Evolutionary conservation across 164 flowering plant species (phyloP).

Genomic region (Malania oleifera): DNA sequence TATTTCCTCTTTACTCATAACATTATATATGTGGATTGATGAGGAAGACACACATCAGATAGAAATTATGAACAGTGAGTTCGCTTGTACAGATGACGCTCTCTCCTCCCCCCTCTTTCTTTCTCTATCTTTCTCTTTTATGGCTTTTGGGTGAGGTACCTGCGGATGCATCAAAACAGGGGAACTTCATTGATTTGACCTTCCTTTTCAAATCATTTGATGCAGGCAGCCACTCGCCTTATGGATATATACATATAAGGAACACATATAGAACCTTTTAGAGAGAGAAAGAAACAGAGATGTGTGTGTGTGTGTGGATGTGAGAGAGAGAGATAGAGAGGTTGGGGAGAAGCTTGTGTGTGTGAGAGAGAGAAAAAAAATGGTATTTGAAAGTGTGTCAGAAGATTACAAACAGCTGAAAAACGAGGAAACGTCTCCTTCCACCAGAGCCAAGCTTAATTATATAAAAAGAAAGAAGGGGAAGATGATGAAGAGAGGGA

Average conservation of each 20-base stretch:
- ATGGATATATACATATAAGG: too few relatives aligned
- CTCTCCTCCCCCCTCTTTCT: not conserved
- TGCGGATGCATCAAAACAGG: slow-evolving; percentile 47
- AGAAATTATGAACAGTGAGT: too few relatives aligned
- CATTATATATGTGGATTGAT: not conserved
- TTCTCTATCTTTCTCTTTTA: slow-evolving; percentile 15
- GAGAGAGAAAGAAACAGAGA: slow-evolving; percentile 16
- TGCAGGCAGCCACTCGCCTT: slow-evolving; percentile 30
- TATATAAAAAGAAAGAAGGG: slow-evolving; percentile 1
- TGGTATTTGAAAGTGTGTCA: slow-evolving; percentile 27
- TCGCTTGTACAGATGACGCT: too few relatives aligned
- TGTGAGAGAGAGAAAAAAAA: slow-evolving; percentile 8
- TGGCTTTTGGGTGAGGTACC: slow-evolving; percentile 27
- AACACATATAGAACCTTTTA: slow-evolving; percentile 4
- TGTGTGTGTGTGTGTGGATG: too few relatives aligned
- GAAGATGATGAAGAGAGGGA: slow-evolving; percentile 4
- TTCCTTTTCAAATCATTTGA: slow-evolving; percentile 55
- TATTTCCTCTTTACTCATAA: slow-evolving; percentile 1
- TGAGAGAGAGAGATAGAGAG: slow-evolving; percentile 16
- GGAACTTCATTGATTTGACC: slow-evolving; percentile 55
- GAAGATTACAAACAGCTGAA: slow-evolving; percentile 61
- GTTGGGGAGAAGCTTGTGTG: slow-evolving; percentile 6
- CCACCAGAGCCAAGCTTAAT: slow-evolving; percentile 24
- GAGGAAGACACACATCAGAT: too few relatives aligned
- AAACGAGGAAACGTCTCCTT: slow-evolving; percentile 91